Percentiles rank a stretch among this genome's conserved stretches.
phyloP scores from a whole-genome alignment of 768 basidiomycete genomes.

The Floccularia luteovirens region DNA sequence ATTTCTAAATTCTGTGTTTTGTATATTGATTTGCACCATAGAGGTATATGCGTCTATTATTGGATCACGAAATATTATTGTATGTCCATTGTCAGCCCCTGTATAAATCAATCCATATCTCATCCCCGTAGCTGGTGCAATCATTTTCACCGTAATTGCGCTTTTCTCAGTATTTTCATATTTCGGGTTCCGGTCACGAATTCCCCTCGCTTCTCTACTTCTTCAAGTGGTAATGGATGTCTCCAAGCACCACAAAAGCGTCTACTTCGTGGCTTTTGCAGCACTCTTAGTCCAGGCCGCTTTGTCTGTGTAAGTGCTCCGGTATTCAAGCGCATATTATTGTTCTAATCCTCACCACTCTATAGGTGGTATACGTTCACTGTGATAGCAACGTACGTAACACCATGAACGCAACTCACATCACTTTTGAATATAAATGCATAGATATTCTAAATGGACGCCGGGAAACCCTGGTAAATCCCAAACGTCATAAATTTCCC shows the following conservation, averaged over 20 bases:
- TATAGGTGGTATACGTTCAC: slow-evolving; percentile 73
- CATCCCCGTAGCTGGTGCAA: slow-evolving; percentile 57
- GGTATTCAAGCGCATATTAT: neutral
- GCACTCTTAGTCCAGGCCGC: slow-evolving; percentile 69
- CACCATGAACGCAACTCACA: neutral
- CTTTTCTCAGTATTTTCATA: slow-evolving; percentile 69
- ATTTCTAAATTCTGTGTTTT: neutral
- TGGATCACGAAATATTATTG: slow-evolving; percentile 68
- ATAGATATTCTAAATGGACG: slow-evolving; percentile 61
- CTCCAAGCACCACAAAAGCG: slow-evolving; percentile 73
- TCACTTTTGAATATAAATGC: neutral
- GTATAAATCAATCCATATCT: slow-evolving; percentile 1
- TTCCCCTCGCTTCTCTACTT: slow-evolving; percentile 71
- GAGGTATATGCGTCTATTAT: slow-evolving; percentile 38
- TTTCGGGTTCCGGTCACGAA: slow-evolving; percentile 63
- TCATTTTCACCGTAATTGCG: slow-evolving; percentile 79
- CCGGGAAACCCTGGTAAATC: slow-evolving; percentile 63
- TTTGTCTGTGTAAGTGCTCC: slow-evolving; percentile 51
- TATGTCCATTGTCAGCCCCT: slow-evolving; percentile 22
- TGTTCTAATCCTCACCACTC: slow-evolving; percentile 7
- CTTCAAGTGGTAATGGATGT: slow-evolving; percentile 83
- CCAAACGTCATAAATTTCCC: neutral
- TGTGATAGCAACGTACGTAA: slow-evolving; percentile 55
- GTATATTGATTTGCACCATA: neutral
- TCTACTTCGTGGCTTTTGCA: slow-evolving; percentile 69